A percentile compares a stretch with the other conserved stretches of the same genome.
Evolutionary conservation across 306 rosid species (phyloP).

Genomic region (Ochetophila trinervis): DNA sequence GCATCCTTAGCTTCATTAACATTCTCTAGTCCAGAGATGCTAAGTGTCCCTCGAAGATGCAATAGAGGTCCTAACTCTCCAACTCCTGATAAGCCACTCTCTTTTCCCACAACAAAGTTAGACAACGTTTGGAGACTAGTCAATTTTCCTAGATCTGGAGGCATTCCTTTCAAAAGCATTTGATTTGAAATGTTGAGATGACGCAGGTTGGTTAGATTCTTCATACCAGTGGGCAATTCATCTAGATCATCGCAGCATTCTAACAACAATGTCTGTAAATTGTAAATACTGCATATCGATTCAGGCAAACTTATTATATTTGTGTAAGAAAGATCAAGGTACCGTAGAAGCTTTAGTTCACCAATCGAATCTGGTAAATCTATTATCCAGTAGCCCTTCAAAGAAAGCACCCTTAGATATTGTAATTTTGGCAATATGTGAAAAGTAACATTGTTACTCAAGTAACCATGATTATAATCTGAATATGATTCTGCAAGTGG

Average conservation of each 20-base stretch:
- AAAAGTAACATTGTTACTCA: no score
- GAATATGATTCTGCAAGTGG: no score
- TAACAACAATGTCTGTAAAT: conserved; percentile 7
- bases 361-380: no score
- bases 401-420: conserved; percentile 1
- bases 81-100: not conserved
- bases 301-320: no score
- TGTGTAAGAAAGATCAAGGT: no score
- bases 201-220: conserved; percentile 3
- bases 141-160: not conserved
- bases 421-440: not conserved
- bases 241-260: not conserved
- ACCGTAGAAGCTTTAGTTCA: no score
- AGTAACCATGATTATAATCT: no score
- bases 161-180: not conserved
- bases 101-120: conserved; percentile 10
- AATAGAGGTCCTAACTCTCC: not conserved
- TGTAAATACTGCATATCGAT: not conserved
- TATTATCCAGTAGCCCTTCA: not conserved
- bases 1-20: not conserved
- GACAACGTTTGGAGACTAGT: not conserved
- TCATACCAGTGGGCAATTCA: not conserved
- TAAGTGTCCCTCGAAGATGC: conserved; percentile 2
- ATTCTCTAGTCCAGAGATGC: conserved; percentile 13
- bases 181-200: not conserved